Conservation (phyloP, 2,329 filamentous ascomycete genomes). For the Rhynchosporium graminicola region DNA sequence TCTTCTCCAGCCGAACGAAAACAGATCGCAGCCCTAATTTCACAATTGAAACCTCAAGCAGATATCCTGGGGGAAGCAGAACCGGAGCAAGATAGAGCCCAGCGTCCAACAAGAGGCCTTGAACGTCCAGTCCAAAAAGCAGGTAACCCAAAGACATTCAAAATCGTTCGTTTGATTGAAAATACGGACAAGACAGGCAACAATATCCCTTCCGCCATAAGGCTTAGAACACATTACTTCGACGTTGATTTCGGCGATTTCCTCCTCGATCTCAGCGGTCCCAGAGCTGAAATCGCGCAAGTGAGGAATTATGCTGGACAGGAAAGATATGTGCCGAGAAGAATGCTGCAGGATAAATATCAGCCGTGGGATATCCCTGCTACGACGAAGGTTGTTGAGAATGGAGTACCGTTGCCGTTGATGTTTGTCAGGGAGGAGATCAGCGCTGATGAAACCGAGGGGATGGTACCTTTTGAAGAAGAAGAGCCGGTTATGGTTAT, state of each 20-base stretch:
- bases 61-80: not conserved
- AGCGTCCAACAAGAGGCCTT: conserved; percentile 1
- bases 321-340: conserved; percentile 12
- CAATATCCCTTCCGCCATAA: not conserved
- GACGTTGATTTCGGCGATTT: conserved; percentile 13
- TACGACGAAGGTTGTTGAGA: not conserved
- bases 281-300: conserved; percentile 8
- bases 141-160: not conserved
- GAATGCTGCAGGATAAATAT: conserved; percentile 12
- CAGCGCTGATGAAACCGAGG: not conserved
- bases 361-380: conserved; percentile 14
- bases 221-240: conserved; percentile 4
- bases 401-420: conserved; percentile 6
- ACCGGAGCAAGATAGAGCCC: not conserved
- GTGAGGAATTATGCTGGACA: conserved; percentile 15
- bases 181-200: conserved; percentile 13
- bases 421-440: not conserved
- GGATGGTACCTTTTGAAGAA: conserved; percentile 6
- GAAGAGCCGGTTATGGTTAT: conserved; percentile 17
- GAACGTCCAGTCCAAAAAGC: not conserved
- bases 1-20: no score
- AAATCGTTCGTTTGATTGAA: conserved; percentile 15
- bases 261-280: conserved; percentile 6
- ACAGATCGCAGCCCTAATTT: not conserved
- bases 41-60: not conserved